Conservation (phyloP, 148 eudicot genomes). For the Persicaria maculosa region DNA sequence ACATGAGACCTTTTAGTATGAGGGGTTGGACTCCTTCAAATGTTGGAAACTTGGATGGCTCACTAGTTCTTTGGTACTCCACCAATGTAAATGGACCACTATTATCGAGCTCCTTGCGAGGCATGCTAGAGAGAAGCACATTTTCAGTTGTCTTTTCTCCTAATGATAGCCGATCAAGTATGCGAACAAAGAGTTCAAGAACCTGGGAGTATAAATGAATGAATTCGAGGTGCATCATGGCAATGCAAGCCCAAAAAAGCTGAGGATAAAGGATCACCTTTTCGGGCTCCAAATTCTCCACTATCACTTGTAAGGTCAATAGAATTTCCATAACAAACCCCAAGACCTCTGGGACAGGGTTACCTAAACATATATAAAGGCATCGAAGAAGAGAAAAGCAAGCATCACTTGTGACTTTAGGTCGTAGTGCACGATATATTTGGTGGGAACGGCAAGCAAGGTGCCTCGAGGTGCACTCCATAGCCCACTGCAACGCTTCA, state of each 20-base stretch:
- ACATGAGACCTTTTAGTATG: conserved; percentile 90
- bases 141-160: conserved; percentile 88
- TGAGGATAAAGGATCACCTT: conserved; percentile 95
- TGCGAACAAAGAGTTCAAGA: conserved; percentile 88
- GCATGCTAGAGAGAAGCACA: conserved; percentile 97
- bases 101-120: conserved; percentile 72
- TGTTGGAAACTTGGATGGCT: conserved; percentile 51
- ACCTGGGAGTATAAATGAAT: conserved; percentile 97
- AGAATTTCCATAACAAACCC: conserved; percentile 92
- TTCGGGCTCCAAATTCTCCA: conserved; percentile 94
- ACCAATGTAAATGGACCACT: conserved; percentile 33
- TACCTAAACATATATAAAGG: conserved; percentile 73
- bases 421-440: conserved; percentile 87
- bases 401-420: conserved; percentile 83
- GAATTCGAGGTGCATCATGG: conserved; percentile 96
- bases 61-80: conserved; percentile 50
- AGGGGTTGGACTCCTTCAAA: conserved; percentile 99
- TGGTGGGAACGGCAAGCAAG: conserved; percentile 98
- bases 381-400: conserved; percentile 94
- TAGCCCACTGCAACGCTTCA: conserved; percentile 95
- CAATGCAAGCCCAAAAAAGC: conserved; percentile 98
- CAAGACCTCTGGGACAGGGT: conserved; percentile 76
- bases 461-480: conserved; percentile 98
- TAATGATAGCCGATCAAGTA: conserved; percentile 78
- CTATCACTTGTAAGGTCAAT: conserved; percentile 96